Evolutionary conservation across 345 rosid species (phyloP), one percentile per base, ranked within the genome.

Genomic region (Sonneratia alba): DNA sequence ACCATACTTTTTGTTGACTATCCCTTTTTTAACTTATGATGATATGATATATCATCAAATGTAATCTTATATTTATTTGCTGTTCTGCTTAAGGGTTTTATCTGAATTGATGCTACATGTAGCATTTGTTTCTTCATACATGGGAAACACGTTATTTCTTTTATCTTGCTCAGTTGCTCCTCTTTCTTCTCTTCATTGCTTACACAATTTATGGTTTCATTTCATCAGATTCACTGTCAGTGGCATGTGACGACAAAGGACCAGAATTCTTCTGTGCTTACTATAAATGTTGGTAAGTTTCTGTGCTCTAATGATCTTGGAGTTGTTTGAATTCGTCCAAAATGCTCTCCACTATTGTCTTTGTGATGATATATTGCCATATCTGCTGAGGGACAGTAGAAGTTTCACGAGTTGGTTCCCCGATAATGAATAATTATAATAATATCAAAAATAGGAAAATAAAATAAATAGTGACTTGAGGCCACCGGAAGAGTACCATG

Each of bases 231-330:
- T 81, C 98, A 94, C 65, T 90, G 96, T 72, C 84, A 86, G 68
- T 94, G 98, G 98, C 80, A 71, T 43, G 70, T 84, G 77, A 96
- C 87, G 79, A 86, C 83, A 8, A 85, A 76, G 80, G 88, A 80
- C 45, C 92, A 91, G 78, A 77, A 78, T 55, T 86, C 88, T 13
- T 88, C 86, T 71, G 48, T 79, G 57, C 14, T 87, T 73, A 93
- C 85, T 73, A 84, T 94, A 70, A 88, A 85, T 91, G 97, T 84
- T 9, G 98, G 98, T 91, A 87, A 74, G 95, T 86, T 34, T 40
- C 34, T 22, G 43, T 21, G 42, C 38, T 32, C 27, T 32, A 32
- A 62, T 27, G 18, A 62, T 62, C 66, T 40, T 40, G 43, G 43
- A 40, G 43, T 40, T 40, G 5, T 40, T 40, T 4, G 43, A 4